Conservation (phyloP, 2,329 filamentous ascomycete species). For the Colletotrichum limetticola region DNA sequence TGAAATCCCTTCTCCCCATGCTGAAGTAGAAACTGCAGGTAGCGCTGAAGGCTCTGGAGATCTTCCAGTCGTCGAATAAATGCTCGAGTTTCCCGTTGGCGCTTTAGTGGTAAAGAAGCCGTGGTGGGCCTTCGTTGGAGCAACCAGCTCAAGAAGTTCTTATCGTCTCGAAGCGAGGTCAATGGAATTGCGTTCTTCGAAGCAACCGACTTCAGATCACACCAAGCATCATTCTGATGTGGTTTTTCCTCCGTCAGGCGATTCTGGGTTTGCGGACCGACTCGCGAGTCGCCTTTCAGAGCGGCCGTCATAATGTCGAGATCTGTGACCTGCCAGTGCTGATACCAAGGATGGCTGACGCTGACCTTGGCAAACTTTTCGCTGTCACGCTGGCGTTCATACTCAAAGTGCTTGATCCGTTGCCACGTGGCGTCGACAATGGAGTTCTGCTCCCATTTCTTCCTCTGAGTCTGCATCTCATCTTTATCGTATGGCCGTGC, state of each 20-base stretch:
- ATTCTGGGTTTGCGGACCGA: neutral
- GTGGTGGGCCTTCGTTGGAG: constrained; percentile 38
- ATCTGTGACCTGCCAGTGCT: constrained; percentile 51
- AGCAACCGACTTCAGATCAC: constrained; percentile 19
- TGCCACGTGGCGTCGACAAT: constrained; percentile 38
- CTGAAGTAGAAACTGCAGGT: neutral
- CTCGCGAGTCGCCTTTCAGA: constrained; percentile 38
- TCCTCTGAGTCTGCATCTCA: constrained; percentile 46
- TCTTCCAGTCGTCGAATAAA: neutral
- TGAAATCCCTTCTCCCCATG: neutral
- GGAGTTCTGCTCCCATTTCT: constrained; percentile 43
- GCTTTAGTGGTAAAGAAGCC: neutral
- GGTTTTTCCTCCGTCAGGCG: neutral
- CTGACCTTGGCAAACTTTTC: constrained; percentile 27
- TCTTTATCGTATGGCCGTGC: constrained; percentile 54
- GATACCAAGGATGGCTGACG: constrained; percentile 12
- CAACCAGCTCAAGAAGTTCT: constrained; percentile 50
- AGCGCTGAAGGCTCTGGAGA: neutral
- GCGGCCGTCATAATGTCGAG: constrained; percentile 56
- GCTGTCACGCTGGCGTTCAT: constrained; percentile 35
- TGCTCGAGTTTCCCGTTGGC: neutral
- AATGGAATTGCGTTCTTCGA: constrained; percentile 45
- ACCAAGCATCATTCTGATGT: neutral
- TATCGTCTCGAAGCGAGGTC: constrained; percentile 42
- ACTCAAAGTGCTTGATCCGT: constrained; percentile 45